These are phyloP conservation scores for Pinus taeda DNA, from an alignment of 75 land plant genomes.

Conservation along the genomic window DNA sequence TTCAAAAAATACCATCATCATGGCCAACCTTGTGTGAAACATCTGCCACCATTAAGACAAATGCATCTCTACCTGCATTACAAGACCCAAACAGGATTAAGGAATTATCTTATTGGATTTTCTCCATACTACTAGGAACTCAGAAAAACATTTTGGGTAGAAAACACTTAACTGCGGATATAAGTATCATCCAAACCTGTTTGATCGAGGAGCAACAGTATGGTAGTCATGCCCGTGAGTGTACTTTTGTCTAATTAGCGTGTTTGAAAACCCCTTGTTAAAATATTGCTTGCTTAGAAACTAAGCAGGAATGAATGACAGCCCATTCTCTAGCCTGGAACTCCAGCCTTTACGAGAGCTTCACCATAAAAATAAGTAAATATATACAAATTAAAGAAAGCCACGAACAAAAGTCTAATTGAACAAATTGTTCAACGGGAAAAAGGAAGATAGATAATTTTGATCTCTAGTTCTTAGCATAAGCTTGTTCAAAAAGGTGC, in stretches of 20 bases:
- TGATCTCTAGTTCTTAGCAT: not conserved
- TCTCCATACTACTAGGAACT: not conserved
- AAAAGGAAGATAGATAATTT: not conserved
- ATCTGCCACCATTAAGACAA: not conserved
- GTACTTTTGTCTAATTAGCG: not conserved
- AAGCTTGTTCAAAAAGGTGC: too few relatives aligned
- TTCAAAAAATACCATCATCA: not conserved
- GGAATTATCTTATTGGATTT: not conserved
- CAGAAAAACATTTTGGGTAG: not conserved
- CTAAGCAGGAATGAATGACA: not conserved
- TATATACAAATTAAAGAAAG: not conserved
- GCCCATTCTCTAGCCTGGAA: not conserved
- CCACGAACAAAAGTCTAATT: too few relatives aligned
- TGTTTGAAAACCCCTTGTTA: not conserved
- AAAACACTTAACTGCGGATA: not conserved
- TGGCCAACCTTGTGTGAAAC: not conserved
- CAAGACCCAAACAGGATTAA: not conserved
- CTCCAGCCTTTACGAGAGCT: not conserved
- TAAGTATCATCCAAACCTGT: slow-evolving; percentile 4
- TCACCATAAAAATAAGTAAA: not conserved
- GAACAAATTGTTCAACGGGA: not conserved
- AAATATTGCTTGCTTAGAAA: not conserved
- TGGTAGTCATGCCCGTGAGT: not conserved
- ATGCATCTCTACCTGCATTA: not conserved
- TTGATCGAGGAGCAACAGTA: not conserved